Evolutionary conservation across 225 moss, liverwort and hornwort species (phyloP).

Genomic region (Climacium dendroides): DNA sequence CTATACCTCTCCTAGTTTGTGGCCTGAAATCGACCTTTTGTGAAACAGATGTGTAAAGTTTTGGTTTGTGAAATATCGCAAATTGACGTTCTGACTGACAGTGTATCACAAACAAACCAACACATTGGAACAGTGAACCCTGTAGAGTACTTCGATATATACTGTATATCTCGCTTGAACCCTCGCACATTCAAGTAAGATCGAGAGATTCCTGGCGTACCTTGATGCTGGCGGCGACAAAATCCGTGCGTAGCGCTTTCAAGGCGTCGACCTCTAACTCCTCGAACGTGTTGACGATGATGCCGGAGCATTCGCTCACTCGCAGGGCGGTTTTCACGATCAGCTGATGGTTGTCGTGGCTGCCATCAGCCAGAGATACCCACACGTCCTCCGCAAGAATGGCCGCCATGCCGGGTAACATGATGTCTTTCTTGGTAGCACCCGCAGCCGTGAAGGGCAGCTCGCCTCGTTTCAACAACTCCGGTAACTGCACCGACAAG

Average conservation of each 20-base stretch:
- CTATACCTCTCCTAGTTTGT: neutral
- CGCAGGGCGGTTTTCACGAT: neutral
- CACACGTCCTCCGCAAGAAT: neutral
- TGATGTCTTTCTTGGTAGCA: neutral
- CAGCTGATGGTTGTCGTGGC: neutral
- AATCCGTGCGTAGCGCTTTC: neutral
- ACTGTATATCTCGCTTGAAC: neutral
- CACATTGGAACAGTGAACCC: neutral
- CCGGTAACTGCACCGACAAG: neutral
- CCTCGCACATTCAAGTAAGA: neutral
- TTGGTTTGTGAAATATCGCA: neutral
- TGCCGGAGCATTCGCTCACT: neutral
- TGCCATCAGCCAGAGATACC: neutral
- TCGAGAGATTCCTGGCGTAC: neutral
- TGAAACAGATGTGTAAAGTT: neutral
- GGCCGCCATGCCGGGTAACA: neutral
- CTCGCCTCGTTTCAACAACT: neutral
- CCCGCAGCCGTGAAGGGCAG: neutral
- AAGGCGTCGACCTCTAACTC: neutral
- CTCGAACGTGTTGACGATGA: slow-evolving; percentile 4
- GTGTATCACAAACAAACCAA: neutral
- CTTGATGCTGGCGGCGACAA: slow-evolving; percentile 1
- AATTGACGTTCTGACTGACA: neutral
- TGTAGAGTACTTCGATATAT: neutral
- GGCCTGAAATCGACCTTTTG: neutral